Conservation (phyloP, 1,284 basidiomycete genomes). For the Coriolopsis trogii region DNA sequence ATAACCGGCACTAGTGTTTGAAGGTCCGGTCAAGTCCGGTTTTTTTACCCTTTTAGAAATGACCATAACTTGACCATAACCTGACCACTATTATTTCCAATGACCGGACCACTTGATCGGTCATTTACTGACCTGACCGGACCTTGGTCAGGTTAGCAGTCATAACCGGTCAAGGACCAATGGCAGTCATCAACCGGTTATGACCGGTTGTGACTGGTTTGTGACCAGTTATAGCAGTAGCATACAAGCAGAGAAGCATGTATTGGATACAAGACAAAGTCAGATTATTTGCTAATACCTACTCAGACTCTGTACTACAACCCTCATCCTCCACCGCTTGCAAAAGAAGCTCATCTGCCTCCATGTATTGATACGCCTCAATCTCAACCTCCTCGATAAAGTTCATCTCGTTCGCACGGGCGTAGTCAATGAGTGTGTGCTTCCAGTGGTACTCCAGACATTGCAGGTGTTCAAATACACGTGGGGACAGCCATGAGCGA, state of each 20-base stretch:
- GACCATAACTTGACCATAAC: too few species aligned
- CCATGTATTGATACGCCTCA: background rate
- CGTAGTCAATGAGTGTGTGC: background rate
- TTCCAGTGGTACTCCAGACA: constrained; percentile 6
- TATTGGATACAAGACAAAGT: background rate
- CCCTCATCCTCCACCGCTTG: background rate
- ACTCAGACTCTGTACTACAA: background rate
- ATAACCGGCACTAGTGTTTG: too few species aligned
- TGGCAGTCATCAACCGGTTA: background rate
- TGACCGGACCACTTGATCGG: too few species aligned
- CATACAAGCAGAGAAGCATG: background rate
- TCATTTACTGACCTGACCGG: too few species aligned
- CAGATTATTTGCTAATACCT: background rate
- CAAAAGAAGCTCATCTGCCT: background rate
- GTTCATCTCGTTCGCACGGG: background rate
- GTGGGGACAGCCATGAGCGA: background rate
- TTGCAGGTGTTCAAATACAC: background rate
- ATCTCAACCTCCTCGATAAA: background rate
- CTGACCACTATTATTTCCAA: too few species aligned
- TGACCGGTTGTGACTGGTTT: background rate
- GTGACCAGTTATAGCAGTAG: background rate
- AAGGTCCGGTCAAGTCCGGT: too few species aligned
- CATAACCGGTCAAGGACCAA: background rate
- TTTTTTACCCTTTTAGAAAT: too few species aligned
- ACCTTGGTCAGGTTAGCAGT: background rate